A percentile compares a stretch with the other conserved stretches of the same genome.
These are phyloP conservation scores for Fusarium concolor DNA, from an alignment of 2,329 filamentous ascomycete genomes.

Conservation along the genomic window DNA sequence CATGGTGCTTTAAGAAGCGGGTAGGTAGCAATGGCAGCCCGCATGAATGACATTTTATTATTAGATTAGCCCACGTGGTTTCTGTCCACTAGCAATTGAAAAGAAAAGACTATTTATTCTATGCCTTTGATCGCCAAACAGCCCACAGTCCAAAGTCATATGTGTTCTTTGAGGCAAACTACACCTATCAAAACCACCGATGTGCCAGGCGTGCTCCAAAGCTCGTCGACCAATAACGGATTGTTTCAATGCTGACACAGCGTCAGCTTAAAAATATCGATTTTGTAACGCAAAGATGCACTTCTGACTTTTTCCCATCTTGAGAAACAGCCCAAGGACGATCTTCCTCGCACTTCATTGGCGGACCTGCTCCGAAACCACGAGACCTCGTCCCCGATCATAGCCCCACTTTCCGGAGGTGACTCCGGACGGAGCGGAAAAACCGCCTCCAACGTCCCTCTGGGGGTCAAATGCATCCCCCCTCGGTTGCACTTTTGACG, in stretches of 20 bases:
- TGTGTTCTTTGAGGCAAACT: background rate
- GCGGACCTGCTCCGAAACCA: constrained; percentile 22
- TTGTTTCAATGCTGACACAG: background rate
- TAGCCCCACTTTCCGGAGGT: background rate
- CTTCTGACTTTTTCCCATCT: background rate
- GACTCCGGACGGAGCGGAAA: constrained; percentile 3
- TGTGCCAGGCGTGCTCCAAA: background rate
- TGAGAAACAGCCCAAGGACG: background rate
- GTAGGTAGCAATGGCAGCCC: too few species aligned
- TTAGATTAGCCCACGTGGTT: background rate
- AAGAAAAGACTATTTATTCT: background rate
- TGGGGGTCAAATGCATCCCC: constrained; percentile 6
- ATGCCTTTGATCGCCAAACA: background rate
- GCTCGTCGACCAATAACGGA: background rate
- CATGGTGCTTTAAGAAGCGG: too few species aligned
- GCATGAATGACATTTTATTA: too few species aligned
- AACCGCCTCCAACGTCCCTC: background rate
- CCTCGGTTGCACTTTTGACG: constrained; percentile 13
- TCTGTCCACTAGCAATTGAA: background rate
- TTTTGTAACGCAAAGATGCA: background rate
- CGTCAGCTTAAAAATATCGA: background rate
- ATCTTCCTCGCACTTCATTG: background rate
- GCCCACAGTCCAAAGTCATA: background rate
- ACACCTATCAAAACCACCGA: background rate
- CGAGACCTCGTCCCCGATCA: background rate